Percentiles rank a stretch among this genome's conserved stretches.
Conservation (phyloP, 345 rosid species). For the Populus pruinosa region DNA sequence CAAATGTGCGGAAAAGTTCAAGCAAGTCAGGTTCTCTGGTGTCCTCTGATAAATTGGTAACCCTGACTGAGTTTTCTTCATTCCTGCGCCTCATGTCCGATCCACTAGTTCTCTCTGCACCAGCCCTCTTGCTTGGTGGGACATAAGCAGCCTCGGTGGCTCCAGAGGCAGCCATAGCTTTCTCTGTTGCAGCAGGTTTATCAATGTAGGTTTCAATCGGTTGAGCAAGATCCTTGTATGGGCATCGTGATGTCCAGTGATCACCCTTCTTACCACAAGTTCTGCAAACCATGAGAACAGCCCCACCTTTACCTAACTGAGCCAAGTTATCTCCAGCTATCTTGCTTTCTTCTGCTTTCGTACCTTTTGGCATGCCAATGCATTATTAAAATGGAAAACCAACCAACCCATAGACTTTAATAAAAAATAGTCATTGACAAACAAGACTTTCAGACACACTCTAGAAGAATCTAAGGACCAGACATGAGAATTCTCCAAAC, state of each 20-base stretch:
- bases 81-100: slow-evolving; percentile 89
- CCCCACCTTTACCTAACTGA: slow-evolving; percentile 65
- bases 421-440: not conserved
- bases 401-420: not conserved
- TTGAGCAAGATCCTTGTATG: slow-evolving; percentile 80
- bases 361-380: slow-evolving; percentile 37
- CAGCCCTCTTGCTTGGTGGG: slow-evolving; percentile 74
- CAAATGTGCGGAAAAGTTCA: slow-evolving; percentile 83
- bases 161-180: slow-evolving; percentile 38
- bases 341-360: slow-evolving; percentile 63
- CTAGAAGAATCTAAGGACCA: not conserved
- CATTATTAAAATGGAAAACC: not conserved
- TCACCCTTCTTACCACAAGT: slow-evolving; percentile 89
- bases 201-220: slow-evolving; percentile 51
- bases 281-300: slow-evolving; percentile 84
- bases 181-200: slow-evolving; percentile 54
- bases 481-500: not conserved
- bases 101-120: slow-evolving; percentile 62
- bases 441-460: not conserved
- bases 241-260: slow-evolving; percentile 90
- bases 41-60: slow-evolving; percentile 82
- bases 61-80: slow-evolving; percentile 87
- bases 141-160: slow-evolving; percentile 58
- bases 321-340: slow-evolving; percentile 55
- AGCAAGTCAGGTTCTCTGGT: slow-evolving; percentile 78